These are phyloP conservation scores for Thelonectria rubi DNA, from an alignment of 2,329 filamentous ascomycete species.

Conservation along the genomic window DNA sequence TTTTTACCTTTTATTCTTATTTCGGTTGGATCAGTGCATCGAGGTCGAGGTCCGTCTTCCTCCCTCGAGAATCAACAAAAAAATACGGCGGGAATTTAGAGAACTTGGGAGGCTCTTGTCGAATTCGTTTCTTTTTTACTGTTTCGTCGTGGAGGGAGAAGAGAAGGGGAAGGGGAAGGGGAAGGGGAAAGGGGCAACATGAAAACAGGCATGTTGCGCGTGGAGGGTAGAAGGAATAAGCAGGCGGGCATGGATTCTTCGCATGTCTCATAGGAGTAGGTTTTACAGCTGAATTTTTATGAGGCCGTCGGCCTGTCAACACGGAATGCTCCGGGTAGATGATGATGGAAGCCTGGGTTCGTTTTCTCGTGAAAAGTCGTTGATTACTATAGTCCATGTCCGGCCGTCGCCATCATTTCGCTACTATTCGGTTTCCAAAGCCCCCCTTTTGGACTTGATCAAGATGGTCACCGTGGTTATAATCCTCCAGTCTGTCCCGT, in stretches of 20 bases:
- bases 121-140: constrained; percentile 15
- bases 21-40: constrained; percentile 5
- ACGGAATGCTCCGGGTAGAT: constrained; percentile 11
- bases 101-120: constrained; percentile 20
- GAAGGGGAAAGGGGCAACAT: constrained; percentile 23
- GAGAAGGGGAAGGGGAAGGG: constrained; percentile 11
- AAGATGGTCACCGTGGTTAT: neutral
- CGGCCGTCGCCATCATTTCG: neutral
- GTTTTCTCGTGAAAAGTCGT: neutral
- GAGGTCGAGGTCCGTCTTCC: neutral
- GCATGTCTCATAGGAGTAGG: neutral
- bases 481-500: neutral
- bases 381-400: neutral
- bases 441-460: neutral
- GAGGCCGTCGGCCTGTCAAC: constrained; percentile 26
- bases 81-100: constrained; percentile 12
- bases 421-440: neutral
- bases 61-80: constrained; percentile 9
- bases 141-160: neutral
- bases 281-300: constrained; percentile 23
- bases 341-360: constrained; percentile 1
- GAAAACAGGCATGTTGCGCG: constrained; percentile 33
- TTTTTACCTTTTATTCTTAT: neutral
- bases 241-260: constrained; percentile 11
- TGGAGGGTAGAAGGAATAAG: constrained; percentile 1